Evolutionary conservation across 352 stramenopile genomes (phyloP).

Genomic region (Pythium phragmitis): DNA sequence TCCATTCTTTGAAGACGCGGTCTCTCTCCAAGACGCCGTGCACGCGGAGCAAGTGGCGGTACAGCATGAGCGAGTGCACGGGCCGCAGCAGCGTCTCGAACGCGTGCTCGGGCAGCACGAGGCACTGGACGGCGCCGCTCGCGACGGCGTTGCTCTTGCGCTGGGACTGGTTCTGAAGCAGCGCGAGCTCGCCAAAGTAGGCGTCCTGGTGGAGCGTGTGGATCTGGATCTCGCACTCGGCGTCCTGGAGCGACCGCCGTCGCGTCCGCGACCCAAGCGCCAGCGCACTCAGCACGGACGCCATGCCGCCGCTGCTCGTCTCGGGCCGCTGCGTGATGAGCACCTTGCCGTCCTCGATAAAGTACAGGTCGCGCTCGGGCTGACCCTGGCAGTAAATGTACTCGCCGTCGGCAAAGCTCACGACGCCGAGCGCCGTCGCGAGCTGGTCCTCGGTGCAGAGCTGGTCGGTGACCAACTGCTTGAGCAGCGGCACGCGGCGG

Average conservation of each 20-base stretch:
- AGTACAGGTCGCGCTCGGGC: slow-evolving; percentile 51
- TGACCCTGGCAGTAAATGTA: slow-evolving; percentile 71
- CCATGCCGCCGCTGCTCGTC: not conserved
- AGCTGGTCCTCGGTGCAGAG: slow-evolving; percentile 47
- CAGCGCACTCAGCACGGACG: not conserved
- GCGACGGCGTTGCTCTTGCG: slow-evolving; percentile 56
- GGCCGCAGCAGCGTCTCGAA: slow-evolving; percentile 45
- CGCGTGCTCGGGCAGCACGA: slow-evolving; percentile 39
- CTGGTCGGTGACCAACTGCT: slow-evolving; percentile 42
- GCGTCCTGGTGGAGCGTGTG: slow-evolving; percentile 49
- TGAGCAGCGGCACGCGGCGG: slow-evolving; percentile 49
- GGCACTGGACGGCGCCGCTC: slow-evolving; percentile 46
- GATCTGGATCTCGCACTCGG: slow-evolving; percentile 56
- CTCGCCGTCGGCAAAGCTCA: slow-evolving; percentile 48
- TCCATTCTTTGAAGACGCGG: slow-evolving; percentile 60
- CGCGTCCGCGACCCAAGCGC: slow-evolving; percentile 3
- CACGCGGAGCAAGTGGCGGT: slow-evolving; percentile 49
- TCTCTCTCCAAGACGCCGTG: slow-evolving; percentile 62
- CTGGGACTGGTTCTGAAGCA: slow-evolving; percentile 32
- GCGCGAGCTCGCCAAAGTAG: slow-evolving; percentile 69
- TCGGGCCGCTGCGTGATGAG: slow-evolving; percentile 55
- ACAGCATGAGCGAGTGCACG: slow-evolving; percentile 58
- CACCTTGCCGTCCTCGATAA: slow-evolving; percentile 74
- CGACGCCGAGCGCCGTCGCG: slow-evolving; percentile 33
- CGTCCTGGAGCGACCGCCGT: slow-evolving; percentile 38